Percentiles rank a stretch among this genome's conserved stretches.
Evolutionary conservation across 371 early-diverging fungal species (phyloP).

Genomic region (Mortierella sp.): DNA sequence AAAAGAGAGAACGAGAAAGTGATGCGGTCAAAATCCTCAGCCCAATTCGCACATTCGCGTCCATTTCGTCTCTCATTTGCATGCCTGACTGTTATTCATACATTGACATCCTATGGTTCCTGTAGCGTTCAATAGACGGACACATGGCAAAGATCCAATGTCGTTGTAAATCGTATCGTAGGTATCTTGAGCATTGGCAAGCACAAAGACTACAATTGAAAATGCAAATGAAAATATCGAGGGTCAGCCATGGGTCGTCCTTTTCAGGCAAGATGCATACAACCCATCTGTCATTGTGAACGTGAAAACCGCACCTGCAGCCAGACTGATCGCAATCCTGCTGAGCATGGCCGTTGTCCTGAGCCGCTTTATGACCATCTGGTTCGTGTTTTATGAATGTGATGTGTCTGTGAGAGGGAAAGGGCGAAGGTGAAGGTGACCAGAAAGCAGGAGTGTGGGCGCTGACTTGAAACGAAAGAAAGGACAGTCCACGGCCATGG

Average conservation of each 20-base stretch:
- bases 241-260: background rate
- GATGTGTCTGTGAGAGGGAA: background rate
- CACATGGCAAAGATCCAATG: constrained; percentile 69
- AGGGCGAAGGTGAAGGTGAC: background rate
- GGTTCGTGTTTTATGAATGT: background rate
- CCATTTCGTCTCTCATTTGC: too few species aligned
- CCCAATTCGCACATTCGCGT: too few species aligned
- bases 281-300: background rate
- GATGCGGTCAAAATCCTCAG: too few species aligned
- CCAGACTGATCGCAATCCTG: constrained; percentile 31
- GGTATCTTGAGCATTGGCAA: constrained; percentile 36
- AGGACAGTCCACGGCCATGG: constrained; percentile 1
- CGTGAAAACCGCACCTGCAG: constrained; percentile 20
- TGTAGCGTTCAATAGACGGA: constrained; percentile 71
- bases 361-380: constrained; percentile 19
- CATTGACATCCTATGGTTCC: constrained; percentile 73
- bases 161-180: constrained; percentile 69
- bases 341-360: constrained; percentile 24
- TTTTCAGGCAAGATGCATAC: background rate
- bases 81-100: constrained; percentile 30
- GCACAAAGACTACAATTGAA: constrained; percentile 23
- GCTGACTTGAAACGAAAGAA: background rate
- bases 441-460: background rate
- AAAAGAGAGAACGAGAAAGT: constrained; percentile 25
- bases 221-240: background rate